These are phyloP conservation scores for Eucalyptus albens DNA, from an alignment of 345 rosid species.

Conservation along the genomic window DNA sequence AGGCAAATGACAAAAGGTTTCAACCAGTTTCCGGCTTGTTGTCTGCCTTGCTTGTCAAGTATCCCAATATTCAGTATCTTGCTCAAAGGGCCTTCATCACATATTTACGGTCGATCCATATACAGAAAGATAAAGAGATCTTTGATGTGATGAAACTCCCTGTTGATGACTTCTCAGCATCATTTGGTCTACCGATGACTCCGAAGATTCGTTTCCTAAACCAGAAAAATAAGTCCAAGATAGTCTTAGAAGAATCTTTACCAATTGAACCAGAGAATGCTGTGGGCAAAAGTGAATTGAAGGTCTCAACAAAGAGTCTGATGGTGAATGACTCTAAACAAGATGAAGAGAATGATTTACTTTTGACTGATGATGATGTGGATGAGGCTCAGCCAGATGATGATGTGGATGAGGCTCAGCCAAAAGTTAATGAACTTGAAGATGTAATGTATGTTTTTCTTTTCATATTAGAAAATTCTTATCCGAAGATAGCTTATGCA, in stretches of 20 bases:
- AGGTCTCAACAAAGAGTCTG: conserved; percentile 11
- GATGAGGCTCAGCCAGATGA: conserved; percentile 19
- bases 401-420: conserved; percentile 11
- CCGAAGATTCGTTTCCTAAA: conserved; percentile 64
- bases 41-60: conserved; percentile 59
- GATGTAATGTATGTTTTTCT: conserved; percentile 34
- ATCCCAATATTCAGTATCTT: conserved; percentile 52
- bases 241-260: conserved; percentile 8
- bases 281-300: conserved; percentile 3
- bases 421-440: conserved; percentile 12
- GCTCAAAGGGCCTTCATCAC: conserved; percentile 83
- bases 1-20: conserved; percentile 59
- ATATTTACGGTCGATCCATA: conserved; percentile 69
- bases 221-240: conserved; percentile 29
- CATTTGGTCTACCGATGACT: conserved; percentile 85
- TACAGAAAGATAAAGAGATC: conserved; percentile 79
- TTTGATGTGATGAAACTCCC: conserved; percentile 70
- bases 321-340: conserved; percentile 22
- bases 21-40: conserved; percentile 60
- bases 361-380: conserved; percentile 16
- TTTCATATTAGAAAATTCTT: background rate
- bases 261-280: conserved; percentile 13
- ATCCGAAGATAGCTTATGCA: background rate
- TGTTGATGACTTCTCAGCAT: conserved; percentile 70
- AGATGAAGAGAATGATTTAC: conserved; percentile 17